Evolutionary conservation across 169 alveolate species (phyloP).

Genomic region (Prorocentrum cordatum): DNA sequence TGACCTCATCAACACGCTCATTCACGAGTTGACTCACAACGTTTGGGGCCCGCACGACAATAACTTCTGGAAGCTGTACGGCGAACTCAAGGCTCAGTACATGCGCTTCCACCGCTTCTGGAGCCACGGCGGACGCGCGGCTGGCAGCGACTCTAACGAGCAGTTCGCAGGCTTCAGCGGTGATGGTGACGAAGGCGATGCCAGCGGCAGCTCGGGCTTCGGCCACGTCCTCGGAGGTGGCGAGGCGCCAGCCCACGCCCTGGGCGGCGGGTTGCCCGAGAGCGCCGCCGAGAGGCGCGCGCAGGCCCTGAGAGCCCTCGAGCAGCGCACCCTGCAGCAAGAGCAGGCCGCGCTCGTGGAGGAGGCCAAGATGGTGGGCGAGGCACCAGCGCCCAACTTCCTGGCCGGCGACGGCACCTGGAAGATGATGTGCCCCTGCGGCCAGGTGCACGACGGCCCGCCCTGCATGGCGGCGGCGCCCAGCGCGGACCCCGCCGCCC

Average conservation of each 20-base stretch:
- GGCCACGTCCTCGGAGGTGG: not conserved
- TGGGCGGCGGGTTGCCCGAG: not conserved
- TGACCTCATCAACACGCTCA: slow-evolving; percentile 60
- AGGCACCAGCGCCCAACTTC: slow-evolving; percentile 22
- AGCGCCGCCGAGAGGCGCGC: not conserved
- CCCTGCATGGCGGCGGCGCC: too few species aligned
- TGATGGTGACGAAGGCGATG: not conserved
- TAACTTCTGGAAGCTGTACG: slow-evolving; percentile 66
- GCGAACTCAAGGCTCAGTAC: slow-evolving; percentile 64
- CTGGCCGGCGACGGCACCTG: slow-evolving; percentile 30
- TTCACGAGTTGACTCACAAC: slow-evolving; percentile 68
- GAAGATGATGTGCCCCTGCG: slow-evolving; percentile 36
- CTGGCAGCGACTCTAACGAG: slow-evolving; percentile 44
- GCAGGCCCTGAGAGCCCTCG: not conserved
- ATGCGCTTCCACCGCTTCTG: slow-evolving; percentile 63
- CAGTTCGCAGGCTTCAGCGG: slow-evolving; percentile 45
- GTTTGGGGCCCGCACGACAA: slow-evolving; percentile 69
- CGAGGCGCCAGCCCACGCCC: not conserved
- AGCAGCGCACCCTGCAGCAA: not conserved
- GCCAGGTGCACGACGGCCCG: slow-evolving; percentile 13
- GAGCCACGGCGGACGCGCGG: slow-evolving; percentile 65
- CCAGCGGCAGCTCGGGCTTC: not conserved
- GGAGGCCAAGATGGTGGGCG: not conserved
- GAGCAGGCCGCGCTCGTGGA: not conserved
- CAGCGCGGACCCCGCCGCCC: too few species aligned